Base-by-base conservation (phyloP, 2,329 filamentous ascomycete genomes). In the Fusarium udum region DNA sequence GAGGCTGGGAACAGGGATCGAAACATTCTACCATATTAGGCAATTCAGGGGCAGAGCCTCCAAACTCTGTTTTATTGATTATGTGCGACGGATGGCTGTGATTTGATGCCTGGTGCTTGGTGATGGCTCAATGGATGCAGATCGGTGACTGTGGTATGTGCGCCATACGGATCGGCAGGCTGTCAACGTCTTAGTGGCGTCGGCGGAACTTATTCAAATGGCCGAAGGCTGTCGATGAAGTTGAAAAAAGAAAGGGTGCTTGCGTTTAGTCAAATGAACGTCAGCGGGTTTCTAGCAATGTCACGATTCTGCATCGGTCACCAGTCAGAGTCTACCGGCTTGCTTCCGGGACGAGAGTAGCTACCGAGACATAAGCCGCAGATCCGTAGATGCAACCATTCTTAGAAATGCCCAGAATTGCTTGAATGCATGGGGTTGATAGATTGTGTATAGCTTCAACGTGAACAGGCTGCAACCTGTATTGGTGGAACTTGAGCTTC, bases 191-290 rank as follows among this genome's bases (percentile, higher is more conserved):
- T 59, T 55, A 31, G 51, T 39, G 45, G 53, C 43, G n/a, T 64
- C 67, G 71, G 71, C 43, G 71, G 71, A 51, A 74, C 71, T 73
- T 68, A 24, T 43, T 67, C 28, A 73, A 71, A 55, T 36, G 57
- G 46, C 71, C 71, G 71, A 74, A 48, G 67, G 57, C 13, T 73
- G 56, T 36, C 40, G 32, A 57, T 51, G 36, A 31, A 63, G 32
- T 39, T 43, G 60, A 60, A 48, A 55, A 46, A 37, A 40, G 37
- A 34, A 46, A 48, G 18, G 12, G 20, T 55, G 36, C 22, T 26
- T 26, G 42, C 28, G n/a, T 32, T 34, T 43, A 40, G 42, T 45
- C 57, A 43, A 56, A 34, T 72, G 67, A 72, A 52, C 26, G 71
- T 74, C 63, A 73, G 67, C 62, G 56, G 71, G 55, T 40, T 74